Conservation (phyloP, 495 filamentous ascomycete genomes). For the Lophium mytilinum region DNA sequence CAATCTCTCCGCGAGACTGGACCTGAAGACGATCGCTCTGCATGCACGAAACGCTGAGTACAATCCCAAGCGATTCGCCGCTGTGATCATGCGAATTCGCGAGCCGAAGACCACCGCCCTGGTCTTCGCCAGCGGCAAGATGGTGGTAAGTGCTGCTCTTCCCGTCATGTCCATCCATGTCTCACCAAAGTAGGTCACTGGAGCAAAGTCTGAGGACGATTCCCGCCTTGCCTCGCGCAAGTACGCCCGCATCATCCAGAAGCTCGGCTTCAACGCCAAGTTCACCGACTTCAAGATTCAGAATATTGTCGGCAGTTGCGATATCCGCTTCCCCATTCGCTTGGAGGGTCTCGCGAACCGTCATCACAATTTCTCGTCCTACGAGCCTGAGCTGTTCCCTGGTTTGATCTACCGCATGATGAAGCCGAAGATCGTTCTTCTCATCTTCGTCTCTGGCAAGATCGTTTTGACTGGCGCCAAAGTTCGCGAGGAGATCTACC, state of each 20-base stretch:
- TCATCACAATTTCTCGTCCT: conserved; percentile 99
- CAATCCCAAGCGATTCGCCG: conserved; percentile 98
- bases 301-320: conserved; percentile 97
- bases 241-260: conserved; percentile 98
- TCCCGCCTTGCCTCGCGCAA: conserved; percentile 95
- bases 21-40: conserved; percentile 97
- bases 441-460: conserved; percentile 98
- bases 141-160: conserved; percentile 48
- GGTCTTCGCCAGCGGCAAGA: conserved; percentile 98
- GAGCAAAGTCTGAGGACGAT: conserved; percentile 97
- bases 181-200: conserved; percentile 53
- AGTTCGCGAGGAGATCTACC: conserved; percentile 97
- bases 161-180: no score
- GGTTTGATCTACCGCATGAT: conserved; percentile 99
- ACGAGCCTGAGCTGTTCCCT: conserved; percentile 97
- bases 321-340: conserved; percentile 99
- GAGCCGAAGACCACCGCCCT: conserved; percentile 97
- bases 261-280: conserved; percentile 98
- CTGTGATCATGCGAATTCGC: conserved; percentile 99
- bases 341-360: conserved; percentile 89
- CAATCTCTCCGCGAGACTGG: conserved; percentile 95
- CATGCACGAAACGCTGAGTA: conserved; percentile 98
- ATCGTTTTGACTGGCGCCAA: conserved; percentile 98
- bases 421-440: conserved; percentile 97
- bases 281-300: conserved; percentile 99